These are phyloP conservation scores for Entamoeba moshkovskii DNA, from an alignment of 208 protist species.

Conservation along the genomic window DNA sequence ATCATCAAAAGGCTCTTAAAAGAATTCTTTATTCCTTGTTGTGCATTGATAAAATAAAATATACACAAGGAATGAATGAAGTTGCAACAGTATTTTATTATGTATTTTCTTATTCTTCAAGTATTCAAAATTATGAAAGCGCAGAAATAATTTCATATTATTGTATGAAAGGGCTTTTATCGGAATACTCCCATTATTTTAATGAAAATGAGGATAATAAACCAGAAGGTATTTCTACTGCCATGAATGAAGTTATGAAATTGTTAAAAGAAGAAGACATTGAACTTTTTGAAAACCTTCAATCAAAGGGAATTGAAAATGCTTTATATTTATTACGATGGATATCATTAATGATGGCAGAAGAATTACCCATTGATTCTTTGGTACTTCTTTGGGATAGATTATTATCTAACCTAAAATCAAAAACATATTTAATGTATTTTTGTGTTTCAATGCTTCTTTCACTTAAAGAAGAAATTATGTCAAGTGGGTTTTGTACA, in stretches of 20 bases:
- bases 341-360: neutral
- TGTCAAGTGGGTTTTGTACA: neutral
- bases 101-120: neutral
- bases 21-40: neutral
- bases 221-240: neutral
- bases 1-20: neutral
- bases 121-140: neutral
- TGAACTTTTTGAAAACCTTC: neutral
- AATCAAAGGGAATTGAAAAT: neutral
- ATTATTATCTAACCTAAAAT: neutral
- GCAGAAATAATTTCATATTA: neutral
- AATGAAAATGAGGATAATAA: neutral
- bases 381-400: neutral
- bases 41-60: neutral
- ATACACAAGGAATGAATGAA: neutral
- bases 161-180: neutral
- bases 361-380: neutral
- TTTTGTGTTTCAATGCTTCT: neutral
- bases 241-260: neutral
- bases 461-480: neutral
- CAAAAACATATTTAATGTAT: neutral
- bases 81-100: neutral
- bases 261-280: neutral
- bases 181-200: neutral
- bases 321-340: neutral